Percentiles rank a stretch among this genome's conserved stretches.
These are phyloP conservation scores for Populus pruinosa DNA, from an alignment of 345 rosid genomes.

Conservation along the genomic window DNA sequence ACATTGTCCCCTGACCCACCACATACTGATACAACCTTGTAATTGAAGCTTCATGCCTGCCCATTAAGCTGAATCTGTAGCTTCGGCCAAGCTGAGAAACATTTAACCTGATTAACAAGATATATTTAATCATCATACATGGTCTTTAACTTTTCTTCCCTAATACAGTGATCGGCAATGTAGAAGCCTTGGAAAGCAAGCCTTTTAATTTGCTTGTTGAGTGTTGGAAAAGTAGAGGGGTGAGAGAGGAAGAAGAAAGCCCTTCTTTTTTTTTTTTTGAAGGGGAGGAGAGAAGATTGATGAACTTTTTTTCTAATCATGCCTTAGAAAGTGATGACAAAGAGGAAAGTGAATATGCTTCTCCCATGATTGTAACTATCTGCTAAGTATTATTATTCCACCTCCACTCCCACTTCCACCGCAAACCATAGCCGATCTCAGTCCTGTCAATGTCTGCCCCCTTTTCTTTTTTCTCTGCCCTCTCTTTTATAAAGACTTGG, in stretches of 20 bases:
- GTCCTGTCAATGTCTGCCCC: conserved; percentile 39
- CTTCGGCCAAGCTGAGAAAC: neutral
- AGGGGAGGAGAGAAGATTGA: conserved; percentile 42
- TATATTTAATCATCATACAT: neutral
- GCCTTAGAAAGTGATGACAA: conserved; percentile 83
- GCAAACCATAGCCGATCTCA: conserved; percentile 38
- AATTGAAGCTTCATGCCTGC: neutral
- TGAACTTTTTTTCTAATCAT: conserved; percentile 71
- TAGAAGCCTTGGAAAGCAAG: conserved; percentile 43
- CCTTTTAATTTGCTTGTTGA: neutral
- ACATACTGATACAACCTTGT: neutral
- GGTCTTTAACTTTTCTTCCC: neutral
- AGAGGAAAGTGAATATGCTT: conserved; percentile 76
- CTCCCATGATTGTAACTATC: conserved; percentile 58
- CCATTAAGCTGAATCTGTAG: neutral
- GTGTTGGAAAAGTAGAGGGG: conserved; percentile 16
- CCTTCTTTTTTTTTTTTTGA: conserved; percentile 3
- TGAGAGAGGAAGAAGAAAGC: conserved; percentile 17
- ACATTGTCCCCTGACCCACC: neutral
- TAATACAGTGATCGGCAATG: neutral
- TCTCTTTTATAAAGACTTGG: conserved; percentile 1
- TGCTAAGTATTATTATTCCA: conserved; percentile 45
- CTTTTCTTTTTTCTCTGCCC: neutral
- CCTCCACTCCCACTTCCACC: conserved; percentile 48
- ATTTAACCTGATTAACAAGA: neutral